phyloP scores from a whole-genome alignment of 202 grass and related monocot species.

The Sporobolus alterniflorus region DNA sequence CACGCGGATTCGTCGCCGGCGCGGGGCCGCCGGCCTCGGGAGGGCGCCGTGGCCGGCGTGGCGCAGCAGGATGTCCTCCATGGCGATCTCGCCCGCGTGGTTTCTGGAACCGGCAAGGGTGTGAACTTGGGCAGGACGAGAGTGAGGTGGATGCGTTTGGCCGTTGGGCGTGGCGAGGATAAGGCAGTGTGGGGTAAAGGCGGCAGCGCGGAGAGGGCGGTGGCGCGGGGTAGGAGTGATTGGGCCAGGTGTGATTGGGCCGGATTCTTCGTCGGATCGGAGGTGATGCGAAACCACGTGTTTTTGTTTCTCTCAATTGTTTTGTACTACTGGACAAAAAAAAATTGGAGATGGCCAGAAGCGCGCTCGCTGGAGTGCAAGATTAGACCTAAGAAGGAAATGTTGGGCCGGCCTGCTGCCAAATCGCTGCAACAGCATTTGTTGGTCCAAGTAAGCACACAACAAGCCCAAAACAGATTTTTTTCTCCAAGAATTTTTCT shows the following conservation, averaged over 20 bases:
- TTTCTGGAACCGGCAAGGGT: not conserved
- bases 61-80: conserved; percentile 56
- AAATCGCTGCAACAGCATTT: too few species aligned
- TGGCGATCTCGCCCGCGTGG: not conserved
- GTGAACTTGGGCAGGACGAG: not conserved
- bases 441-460: too few species aligned
- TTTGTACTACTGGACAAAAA: too few species aligned
- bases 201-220: conserved; percentile 13
- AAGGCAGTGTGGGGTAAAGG: conserved; percentile 34
- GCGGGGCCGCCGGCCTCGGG: not conserved
- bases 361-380: too few species aligned
- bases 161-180: conserved; percentile 24
- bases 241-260: conserved; percentile 48
- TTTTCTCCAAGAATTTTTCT: too few species aligned
- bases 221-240: conserved; percentile 9
- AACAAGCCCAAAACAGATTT: too few species aligned
- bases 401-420: too few species aligned
- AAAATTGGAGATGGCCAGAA: too few species aligned
- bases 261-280: conserved; percentile 27
- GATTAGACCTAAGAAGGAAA: too few species aligned
- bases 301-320: not conserved
- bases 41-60: conserved; percentile 28
- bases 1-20: conserved; percentile 38
- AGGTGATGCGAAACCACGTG: not conserved
- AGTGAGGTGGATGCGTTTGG: conserved; percentile 36